Evolutionary conservation across 2,329 filamentous ascomycete species (phyloP), one percentile per base, ranked within the genome.

Genomic region (Fusarium newnesense): DNA sequence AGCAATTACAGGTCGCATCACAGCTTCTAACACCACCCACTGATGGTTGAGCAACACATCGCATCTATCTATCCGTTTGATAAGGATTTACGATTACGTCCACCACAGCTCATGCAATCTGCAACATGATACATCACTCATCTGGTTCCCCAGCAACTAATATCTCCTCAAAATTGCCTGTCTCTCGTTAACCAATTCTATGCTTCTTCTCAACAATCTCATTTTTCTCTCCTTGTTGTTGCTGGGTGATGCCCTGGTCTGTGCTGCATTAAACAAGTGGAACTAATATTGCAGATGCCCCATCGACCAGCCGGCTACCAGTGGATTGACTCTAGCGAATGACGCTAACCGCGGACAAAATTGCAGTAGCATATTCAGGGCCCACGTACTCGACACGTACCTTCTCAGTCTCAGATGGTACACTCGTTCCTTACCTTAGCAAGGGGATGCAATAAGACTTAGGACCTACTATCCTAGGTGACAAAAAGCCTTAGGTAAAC

Each of bases 211-310:
- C 50, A 47, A 44, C 32, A 54, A 56, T 58, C 60, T 39, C 64
- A 50, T 68, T 70, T 69, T 62, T 46, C 47, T 60, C 60, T 71
- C 69, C 64, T 54, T 67, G 69, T 64, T 75, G 75, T 77, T 77
- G 75, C 75, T 77, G 74, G 75, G 75, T 75, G 60, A 77, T 67
- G 60, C 39, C 67, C 64, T 79, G 78, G 78, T 65, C 78, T 71
- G 77, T 79, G 78, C 78, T 67, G 64, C 64, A 72, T 74, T 76
- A 79, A 79, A 78, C 73, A 77, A 79, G 77, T 79, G 77, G 77
- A 76, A 60, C 78, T 78, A 75, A 79, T 77, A 79, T 79, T 77
- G 68, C 76, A 78, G 69, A 75, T 69, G 56, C 72, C 64, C 72
- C 70, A 47, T 76, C 62, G 47, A 72, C 68, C 65, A 76, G 69